Percentiles rank a stretch among this genome's conserved stretches.
Conservation (phyloP, 208 protist genomes). For the Phytomonas francai region DNA sequence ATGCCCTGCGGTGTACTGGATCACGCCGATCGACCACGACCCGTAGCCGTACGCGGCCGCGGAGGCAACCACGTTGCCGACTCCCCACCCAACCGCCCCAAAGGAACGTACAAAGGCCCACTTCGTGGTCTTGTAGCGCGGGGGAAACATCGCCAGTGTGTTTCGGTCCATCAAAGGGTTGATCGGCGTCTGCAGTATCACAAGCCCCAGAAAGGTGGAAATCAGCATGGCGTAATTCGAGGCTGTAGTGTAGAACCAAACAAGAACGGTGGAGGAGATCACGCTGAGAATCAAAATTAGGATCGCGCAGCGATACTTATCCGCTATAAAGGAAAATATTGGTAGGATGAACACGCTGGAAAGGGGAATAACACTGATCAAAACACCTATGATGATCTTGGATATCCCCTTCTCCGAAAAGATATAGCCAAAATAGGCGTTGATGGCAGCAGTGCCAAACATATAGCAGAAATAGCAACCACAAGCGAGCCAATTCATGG, state of each 20-base stretch:
- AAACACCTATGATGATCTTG: constrained; percentile 21
- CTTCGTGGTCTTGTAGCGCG: constrained; percentile 11
- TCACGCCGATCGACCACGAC: constrained; percentile 22
- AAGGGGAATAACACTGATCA: constrained; percentile 24
- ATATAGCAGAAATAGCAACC: constrained; percentile 37
- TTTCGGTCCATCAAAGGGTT: constrained; percentile 41
- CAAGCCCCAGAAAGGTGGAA: constrained; percentile 22
- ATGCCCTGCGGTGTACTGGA: constrained; percentile 32
- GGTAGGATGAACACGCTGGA: constrained; percentile 31
- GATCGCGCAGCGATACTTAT: constrained; percentile 31
- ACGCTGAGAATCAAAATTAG: constrained; percentile 21
- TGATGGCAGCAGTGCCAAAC: constrained; percentile 25
- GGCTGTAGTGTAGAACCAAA: constrained; percentile 15
- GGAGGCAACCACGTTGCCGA: constrained; percentile 22
- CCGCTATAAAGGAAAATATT: constrained; percentile 32
- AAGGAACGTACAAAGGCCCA: constrained; percentile 43
- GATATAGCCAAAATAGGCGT: constrained; percentile 27
- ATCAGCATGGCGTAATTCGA: not conserved
- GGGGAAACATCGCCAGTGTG: constrained; percentile 35
- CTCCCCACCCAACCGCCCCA: constrained; percentile 50
- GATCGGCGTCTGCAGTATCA: constrained; percentile 19
- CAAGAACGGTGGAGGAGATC: constrained; percentile 7
- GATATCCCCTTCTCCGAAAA: constrained; percentile 31
- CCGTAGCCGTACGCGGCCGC: constrained; percentile 9
- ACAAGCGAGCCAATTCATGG: not conserved